Evolutionary conservation across 1,284 basidiomycete species (phyloP).

Genomic region (Boletus smithii): DNA sequence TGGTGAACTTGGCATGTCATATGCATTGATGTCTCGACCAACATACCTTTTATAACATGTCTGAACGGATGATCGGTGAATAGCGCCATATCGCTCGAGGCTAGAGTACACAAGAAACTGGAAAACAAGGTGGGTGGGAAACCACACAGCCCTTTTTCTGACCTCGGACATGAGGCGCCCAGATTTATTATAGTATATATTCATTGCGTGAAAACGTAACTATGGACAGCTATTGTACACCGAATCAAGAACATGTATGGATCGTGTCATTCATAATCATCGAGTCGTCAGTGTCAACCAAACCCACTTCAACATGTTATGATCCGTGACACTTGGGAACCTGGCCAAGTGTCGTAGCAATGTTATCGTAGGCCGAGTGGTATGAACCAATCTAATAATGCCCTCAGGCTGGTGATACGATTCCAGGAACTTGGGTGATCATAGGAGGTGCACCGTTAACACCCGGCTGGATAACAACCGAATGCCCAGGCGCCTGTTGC

Average conservation of each 20-base stretch:
- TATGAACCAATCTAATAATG: neutral
- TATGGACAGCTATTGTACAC: slow-evolving; percentile 13
- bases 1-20: slow-evolving; percentile 13
- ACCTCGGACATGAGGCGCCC: slow-evolving; percentile 29
- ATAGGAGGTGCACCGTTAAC: slow-evolving; percentile 55
- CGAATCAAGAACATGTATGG: slow-evolving; percentile 4
- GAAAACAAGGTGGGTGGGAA: slow-evolving; percentile 29
- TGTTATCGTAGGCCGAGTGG: neutral
- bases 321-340: no score
- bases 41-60: slow-evolving; percentile 32
- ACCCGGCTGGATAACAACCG: slow-evolving; percentile 69
- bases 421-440: slow-evolving; percentile 58
- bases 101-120: no score
- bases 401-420: slow-evolving; percentile 31
- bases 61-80: slow-evolving; percentile 35
- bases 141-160: slow-evolving; percentile 25
- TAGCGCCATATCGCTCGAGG: slow-evolving; percentile 27
- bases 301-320: neutral
- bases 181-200: slow-evolving; percentile 8
- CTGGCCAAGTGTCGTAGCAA: no score
- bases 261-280: slow-evolving; percentile 13
- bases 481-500: slow-evolving; percentile 56
- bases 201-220: slow-evolving; percentile 15
- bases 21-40: neutral
- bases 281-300: slow-evolving; percentile 11